These are phyloP conservation scores for Davidsoniella eucalypti DNA, from an alignment of 2,329 filamentous ascomycete species.

Conservation along the genomic window DNA sequence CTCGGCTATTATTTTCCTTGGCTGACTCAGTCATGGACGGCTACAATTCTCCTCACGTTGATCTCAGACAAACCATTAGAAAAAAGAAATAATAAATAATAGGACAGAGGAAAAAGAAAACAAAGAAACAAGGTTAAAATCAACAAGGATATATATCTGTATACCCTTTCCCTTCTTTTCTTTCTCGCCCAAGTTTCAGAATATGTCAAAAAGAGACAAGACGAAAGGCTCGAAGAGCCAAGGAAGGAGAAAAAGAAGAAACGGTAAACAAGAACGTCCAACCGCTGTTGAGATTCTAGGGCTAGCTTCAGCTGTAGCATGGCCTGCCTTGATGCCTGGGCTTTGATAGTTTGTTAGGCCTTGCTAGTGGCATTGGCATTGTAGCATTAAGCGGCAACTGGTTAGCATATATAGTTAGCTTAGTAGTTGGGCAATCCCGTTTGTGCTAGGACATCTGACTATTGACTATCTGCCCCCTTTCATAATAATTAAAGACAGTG, in stretches of 20 bases:
- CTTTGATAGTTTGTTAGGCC: neutral
- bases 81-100: too few relatives aligned
- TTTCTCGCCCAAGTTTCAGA: neutral
- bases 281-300: neutral
- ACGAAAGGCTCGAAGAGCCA: neutral
- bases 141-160: neutral
- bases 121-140: neutral
- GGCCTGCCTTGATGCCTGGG: too few relatives aligned
- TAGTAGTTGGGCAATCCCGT: too few relatives aligned
- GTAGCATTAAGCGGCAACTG: neutral
- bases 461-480: too few relatives aligned
- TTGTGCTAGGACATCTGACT: too few relatives aligned
- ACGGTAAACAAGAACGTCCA: neutral
- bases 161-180: neutral
- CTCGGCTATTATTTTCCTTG: too few relatives aligned
- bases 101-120: conserved; percentile 4
- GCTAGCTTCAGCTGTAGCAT: too few relatives aligned
- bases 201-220: neutral
- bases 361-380: neutral
- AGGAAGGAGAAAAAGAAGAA: neutral
- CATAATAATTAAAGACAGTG: too few relatives aligned
- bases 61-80: too few relatives aligned
- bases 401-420: too few relatives aligned
- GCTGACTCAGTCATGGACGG: too few relatives aligned
- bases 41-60: too few relatives aligned